A percentile compares a stretch with the other conserved stretches of the same genome.
Evolutionary conservation across 2,329 filamentous ascomycete genomes (phyloP).

Genomic region (Clonostachys sp.): DNA sequence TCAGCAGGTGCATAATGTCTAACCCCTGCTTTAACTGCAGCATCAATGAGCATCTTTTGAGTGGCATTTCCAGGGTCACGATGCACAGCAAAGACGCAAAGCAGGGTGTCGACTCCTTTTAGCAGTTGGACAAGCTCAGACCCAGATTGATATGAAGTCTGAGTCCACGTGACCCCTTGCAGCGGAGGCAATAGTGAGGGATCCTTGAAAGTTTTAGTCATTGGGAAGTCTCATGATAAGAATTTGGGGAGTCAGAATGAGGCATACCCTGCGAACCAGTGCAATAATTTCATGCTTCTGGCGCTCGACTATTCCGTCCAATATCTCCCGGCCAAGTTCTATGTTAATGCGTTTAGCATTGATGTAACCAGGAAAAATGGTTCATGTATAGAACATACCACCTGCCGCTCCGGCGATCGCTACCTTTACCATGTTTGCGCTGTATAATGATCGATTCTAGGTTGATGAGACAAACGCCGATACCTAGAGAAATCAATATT

Average conservation of each 20-base stretch:
- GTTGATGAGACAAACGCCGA: no score
- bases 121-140: neutral
- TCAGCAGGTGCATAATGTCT: conserved; percentile 59
- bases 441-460: no score
- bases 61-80: conserved; percentile 22
- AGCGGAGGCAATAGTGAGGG: neutral
- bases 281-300: conserved; percentile 1
- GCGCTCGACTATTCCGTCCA: neutral
- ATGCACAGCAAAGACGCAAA: conserved; percentile 41
- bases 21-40: conserved; percentile 51
- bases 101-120: conserved; percentile 41
- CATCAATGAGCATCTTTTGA: conserved; percentile 43
- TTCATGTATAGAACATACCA: neutral
- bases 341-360: no score
- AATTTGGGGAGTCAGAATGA: no score
- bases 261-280: neutral
- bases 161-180: neutral
- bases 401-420: neutral
- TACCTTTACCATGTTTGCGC: neutral
- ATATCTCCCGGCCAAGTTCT: neutral
- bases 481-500: no score
- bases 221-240: no score
- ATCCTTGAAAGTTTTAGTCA: neutral
- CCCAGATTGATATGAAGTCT: neutral
- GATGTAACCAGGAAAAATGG: no score